phyloP scores from a whole-genome alignment of 345 rosid genomes.

The Eutrema yunnanense region DNA sequence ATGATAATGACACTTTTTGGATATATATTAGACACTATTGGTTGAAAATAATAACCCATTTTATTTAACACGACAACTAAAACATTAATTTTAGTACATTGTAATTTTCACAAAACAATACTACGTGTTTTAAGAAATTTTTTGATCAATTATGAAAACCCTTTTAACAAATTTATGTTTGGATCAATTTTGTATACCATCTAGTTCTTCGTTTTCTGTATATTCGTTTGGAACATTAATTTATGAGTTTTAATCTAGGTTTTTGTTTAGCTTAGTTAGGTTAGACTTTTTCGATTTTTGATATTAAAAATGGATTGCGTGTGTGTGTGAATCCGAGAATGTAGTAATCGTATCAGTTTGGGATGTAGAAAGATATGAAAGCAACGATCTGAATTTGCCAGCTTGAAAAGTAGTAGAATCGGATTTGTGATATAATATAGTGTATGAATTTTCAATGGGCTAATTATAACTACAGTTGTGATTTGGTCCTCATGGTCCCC shows the following conservation, averaged over 20 bases:
- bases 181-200: neutral
- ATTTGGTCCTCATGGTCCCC: conserved; percentile 16
- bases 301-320: neutral
- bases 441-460: neutral
- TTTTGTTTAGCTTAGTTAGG: neutral
- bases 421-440: neutral
- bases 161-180: neutral
- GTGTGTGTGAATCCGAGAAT: neutral
- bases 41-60: neutral
- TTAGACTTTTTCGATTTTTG: neutral
- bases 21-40: neutral
- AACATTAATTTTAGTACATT: neutral
- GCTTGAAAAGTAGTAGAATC: neutral
- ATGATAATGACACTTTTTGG: neutral
- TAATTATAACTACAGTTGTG: conserved; percentile 9
- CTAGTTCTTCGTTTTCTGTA: neutral
- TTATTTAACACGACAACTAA: neutral
- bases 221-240: neutral
- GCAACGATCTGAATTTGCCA: neutral
- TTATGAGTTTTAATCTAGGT: neutral
- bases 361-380: neutral
- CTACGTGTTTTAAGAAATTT: neutral
- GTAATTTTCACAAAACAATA: neutral
- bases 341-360: neutral
- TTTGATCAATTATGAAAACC: too few relatives aligned